These are phyloP conservation scores for Erodium moschatum DNA, from an alignment of 441 rosid species.

Conservation along the genomic window DNA sequence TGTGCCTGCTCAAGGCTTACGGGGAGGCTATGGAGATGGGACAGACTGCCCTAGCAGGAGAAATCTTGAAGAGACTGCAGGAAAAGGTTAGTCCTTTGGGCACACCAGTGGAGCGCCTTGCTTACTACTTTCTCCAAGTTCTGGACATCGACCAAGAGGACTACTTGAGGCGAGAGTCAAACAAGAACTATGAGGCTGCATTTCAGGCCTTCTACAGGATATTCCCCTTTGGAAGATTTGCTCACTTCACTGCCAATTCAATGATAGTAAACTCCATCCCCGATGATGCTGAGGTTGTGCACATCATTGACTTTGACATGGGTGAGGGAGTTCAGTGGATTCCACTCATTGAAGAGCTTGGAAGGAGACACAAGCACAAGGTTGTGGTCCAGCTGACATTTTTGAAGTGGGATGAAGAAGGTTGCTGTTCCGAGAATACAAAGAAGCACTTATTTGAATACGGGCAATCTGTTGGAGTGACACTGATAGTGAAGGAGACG, in stretches of 20 bases:
- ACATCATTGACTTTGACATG: constrained; percentile 33
- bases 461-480: constrained; percentile 27
- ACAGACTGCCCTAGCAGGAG: constrained; percentile 26
- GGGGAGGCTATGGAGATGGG: constrained; percentile 32
- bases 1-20: constrained; percentile 32
- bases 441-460: constrained; percentile 21
- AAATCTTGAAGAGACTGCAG: constrained; percentile 18
- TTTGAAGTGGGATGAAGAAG: constrained; percentile 26
- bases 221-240: constrained; percentile 33
- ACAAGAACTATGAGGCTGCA: constrained; percentile 27
- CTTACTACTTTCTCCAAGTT: constrained; percentile 26
- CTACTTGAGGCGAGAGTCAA: constrained; percentile 26
- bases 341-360: constrained; percentile 30
- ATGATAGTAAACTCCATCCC: constrained; percentile 33
- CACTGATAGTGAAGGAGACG: constrained; percentile 27
- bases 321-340: constrained; percentile 41
- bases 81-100: constrained; percentile 29
- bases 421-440: constrained; percentile 15
- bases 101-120: constrained; percentile 21
- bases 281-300: constrained; percentile 18
- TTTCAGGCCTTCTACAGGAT: constrained; percentile 33
- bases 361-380: constrained; percentile 12
- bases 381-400: constrained; percentile 23
- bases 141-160: constrained; percentile 21
- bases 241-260: constrained; percentile 41